Conservation (phyloP, 163 green algal genomes). For the Chloromonas sp. region DNA sequence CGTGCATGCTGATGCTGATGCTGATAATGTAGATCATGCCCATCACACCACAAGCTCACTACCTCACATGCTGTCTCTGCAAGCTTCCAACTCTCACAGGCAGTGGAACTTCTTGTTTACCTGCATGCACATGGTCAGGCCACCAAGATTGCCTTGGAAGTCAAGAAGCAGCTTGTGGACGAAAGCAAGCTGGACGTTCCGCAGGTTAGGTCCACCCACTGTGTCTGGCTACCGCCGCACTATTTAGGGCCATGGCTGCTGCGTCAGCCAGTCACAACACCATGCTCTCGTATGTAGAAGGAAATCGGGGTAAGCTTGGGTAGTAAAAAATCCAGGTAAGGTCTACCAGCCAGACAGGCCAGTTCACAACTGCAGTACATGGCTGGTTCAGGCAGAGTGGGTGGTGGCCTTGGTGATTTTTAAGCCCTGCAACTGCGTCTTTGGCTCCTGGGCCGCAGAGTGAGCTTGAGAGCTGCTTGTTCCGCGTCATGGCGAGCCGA, state of each 20-base stretch:
- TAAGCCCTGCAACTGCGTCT: too few relatives aligned
- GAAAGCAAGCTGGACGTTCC: constrained; percentile 68
- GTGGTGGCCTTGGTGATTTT: background rate
- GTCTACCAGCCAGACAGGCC: background rate
- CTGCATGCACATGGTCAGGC: constrained; percentile 42
- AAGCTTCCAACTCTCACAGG: background rate
- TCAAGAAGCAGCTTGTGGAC: constrained; percentile 96
- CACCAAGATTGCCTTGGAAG: constrained; percentile 81
- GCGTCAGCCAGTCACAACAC: too few relatives aligned
- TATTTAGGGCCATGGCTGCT: too few relatives aligned
- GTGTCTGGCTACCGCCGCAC: background rate
- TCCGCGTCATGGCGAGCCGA: constrained; percentile 59
- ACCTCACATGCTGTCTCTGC: background rate
- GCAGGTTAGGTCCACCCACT: constrained; percentile 45
- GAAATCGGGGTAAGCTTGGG: background rate
- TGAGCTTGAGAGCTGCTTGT: constrained; percentile 68
- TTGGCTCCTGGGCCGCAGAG: constrained; percentile 31
- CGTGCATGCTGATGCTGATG: too few relatives aligned
- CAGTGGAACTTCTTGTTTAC: background rate
- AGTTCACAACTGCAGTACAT: background rate
- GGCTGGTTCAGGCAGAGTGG: background rate
- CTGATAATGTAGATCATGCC: too few relatives aligned
- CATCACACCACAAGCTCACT: too few relatives aligned
- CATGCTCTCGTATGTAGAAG: background rate
- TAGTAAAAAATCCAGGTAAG: background rate